Evolutionary conservation across 345 rosid genomes (phyloP).

Genomic region (Bruguiera parviflora): DNA sequence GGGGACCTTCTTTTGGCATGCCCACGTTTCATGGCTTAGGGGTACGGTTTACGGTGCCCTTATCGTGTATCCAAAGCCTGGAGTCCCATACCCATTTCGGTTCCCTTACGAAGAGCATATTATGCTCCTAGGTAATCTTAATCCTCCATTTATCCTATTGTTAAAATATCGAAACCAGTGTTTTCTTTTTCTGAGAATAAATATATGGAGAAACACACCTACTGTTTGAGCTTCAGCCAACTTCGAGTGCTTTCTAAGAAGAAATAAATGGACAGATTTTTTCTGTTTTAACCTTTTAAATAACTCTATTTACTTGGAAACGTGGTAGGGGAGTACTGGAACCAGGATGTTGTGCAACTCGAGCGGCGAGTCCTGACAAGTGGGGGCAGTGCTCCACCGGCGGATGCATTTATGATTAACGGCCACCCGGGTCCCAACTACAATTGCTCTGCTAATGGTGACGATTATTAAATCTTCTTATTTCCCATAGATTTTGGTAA

Average conservation of each 20-base stretch:
- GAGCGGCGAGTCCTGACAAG: slow-evolving; percentile 52
- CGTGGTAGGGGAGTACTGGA: slow-evolving; percentile 74
- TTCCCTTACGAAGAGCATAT: slow-evolving; percentile 61
- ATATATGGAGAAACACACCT: no score
- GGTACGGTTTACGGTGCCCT: slow-evolving; percentile 72
- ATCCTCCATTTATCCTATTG: background rate
- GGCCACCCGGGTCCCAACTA: slow-evolving; percentile 94
- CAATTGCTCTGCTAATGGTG: slow-evolving; percentile 70
- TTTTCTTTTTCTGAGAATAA: no score
- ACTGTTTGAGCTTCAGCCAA: no score
- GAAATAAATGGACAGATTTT: no score
- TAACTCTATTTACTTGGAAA: background rate
- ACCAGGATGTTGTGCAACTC: slow-evolving; percentile 54
- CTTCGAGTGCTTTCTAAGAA: no score
- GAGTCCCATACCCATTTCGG: slow-evolving; percentile 67
- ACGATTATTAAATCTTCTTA: background rate
- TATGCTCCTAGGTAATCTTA: slow-evolving; percentile 47
- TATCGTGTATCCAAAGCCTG: slow-evolving; percentile 59
- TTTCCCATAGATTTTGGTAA: background rate
- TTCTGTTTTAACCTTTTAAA: no score
- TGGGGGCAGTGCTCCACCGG: slow-evolving; percentile 67
- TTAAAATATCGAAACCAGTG: background rate
- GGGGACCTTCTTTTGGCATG: slow-evolving; percentile 86
- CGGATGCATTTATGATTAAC: slow-evolving; percentile 74
- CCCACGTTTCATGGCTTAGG: slow-evolving; percentile 89